phyloP scores from a whole-genome alignment of 805 yeast genomes.

The Metschnikowia borealis region DNA sequence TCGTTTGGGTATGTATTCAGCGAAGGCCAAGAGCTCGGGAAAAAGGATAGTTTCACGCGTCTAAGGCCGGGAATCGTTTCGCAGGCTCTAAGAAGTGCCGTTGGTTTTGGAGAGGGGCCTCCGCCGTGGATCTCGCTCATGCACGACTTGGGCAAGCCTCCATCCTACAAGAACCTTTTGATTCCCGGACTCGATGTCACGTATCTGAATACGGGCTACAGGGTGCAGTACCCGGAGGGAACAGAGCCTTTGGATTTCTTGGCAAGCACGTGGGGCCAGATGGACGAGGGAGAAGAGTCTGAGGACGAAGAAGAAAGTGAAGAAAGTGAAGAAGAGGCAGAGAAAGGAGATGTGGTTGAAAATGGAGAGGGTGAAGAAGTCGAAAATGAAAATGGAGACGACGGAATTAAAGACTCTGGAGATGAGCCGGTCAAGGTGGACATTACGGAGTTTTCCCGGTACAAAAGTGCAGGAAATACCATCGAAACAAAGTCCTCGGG shows the following conservation, averaged over 20 bases:
- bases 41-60: conserved; percentile 32
- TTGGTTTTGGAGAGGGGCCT: conserved; percentile 49
- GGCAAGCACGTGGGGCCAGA: conserved; percentile 31
- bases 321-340: neutral
- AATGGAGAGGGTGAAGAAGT: conserved; percentile 21
- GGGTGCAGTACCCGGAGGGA: conserved; percentile 10
- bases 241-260: conserved; percentile 7
- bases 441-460: conserved; percentile 10
- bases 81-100: conserved; percentile 56
- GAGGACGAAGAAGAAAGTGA: conserved; percentile 14
- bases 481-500: neutral
- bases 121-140: conserved; percentile 78
- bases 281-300: conserved; percentile 29
- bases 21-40: conserved; percentile 56
- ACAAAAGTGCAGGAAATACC: neutral
- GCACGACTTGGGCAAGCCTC: conserved; percentile 76
- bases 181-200: conserved; percentile 47
- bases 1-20: conserved; percentile 68
- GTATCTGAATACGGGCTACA: conserved; percentile 36
- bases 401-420: conserved; percentile 6
- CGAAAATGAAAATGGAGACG: conserved; percentile 13
- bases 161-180: conserved; percentile 64
- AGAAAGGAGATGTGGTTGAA: neutral
- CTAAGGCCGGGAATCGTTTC: conserved; percentile 69
- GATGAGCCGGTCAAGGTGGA: conserved; percentile 14